These are phyloP conservation scores for Rosellinia necatrix DNA, from an alignment of 2,329 filamentous ascomycete genomes.

Conservation along the genomic window DNA sequence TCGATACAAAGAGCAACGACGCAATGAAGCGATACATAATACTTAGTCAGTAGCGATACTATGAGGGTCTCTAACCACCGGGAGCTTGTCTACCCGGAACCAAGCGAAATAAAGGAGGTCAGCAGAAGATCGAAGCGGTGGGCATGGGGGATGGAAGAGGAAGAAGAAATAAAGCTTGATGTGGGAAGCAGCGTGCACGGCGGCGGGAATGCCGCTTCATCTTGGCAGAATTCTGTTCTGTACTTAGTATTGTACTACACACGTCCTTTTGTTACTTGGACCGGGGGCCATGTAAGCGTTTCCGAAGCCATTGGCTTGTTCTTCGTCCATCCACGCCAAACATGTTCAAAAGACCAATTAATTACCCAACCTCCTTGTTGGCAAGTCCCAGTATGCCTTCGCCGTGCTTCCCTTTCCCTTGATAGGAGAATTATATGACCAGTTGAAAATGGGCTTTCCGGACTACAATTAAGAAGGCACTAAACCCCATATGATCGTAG, in stretches of 20 bases:
- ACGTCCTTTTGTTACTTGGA: conserved; percentile 14
- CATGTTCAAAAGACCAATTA: too few relatives aligned
- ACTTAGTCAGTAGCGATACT: background rate
- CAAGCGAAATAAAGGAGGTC: conserved; percentile 6
- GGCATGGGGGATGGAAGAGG: background rate
- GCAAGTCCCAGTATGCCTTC: too few relatives aligned
- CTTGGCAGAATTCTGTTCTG: conserved; percentile 6
- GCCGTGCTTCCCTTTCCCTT: too few relatives aligned
- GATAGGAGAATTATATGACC: too few relatives aligned
- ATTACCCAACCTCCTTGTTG: too few relatives aligned
- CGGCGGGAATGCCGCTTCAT: background rate
- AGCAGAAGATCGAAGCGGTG: conserved; percentile 7
- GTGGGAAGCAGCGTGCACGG: background rate
- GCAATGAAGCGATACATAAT: conserved; percentile 11
- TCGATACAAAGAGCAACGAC: conserved; percentile 10
- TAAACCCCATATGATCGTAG: too few relatives aligned
- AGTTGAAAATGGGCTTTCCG: too few relatives aligned
- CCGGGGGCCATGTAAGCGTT: too few relatives aligned
- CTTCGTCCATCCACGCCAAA: too few relatives aligned
- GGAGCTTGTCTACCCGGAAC: background rate
- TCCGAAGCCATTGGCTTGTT: too few relatives aligned
- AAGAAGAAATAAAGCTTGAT: background rate
- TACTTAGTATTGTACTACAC: conserved; percentile 16
- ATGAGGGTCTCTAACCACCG: background rate
- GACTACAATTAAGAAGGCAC: too few relatives aligned